phyloP scores from a whole-genome alignment of 768 basidiomycete species.

The Sarcodon aspratus region DNA sequence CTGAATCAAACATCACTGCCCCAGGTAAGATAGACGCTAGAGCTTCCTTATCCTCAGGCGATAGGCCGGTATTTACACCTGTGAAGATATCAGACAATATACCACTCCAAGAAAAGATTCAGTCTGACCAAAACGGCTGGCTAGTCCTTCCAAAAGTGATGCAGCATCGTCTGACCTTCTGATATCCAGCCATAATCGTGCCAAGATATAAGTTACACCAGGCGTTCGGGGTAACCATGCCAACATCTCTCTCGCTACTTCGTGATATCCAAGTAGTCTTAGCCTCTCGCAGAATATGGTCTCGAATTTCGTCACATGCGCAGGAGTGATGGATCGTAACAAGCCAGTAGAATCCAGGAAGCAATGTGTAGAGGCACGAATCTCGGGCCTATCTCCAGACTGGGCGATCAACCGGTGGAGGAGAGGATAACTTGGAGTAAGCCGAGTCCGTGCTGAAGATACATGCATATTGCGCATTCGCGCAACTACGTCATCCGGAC shows the following conservation, averaged over 20 bases:
- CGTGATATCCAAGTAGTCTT: slow-evolving; percentile 48
- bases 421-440: slow-evolving; percentile 47
- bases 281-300: slow-evolving; percentile 64
- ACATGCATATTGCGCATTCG: slow-evolving; percentile 71
- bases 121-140: slow-evolving; percentile 60
- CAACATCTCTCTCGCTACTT: slow-evolving; percentile 51
- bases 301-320: slow-evolving; percentile 57
- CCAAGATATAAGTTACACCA: slow-evolving; percentile 62
- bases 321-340: slow-evolving; percentile 56
- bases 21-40: slow-evolving; percentile 51
- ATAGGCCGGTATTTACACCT: slow-evolving; percentile 40
- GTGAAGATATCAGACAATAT: slow-evolving; percentile 5
- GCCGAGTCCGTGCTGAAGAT: slow-evolving; percentile 18
- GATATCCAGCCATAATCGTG: slow-evolving; percentile 51
- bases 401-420: slow-evolving; percentile 51
- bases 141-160: slow-evolving; percentile 58
- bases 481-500: slow-evolving; percentile 44
- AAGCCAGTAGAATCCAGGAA: slow-evolving; percentile 61
- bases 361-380: slow-evolving; percentile 53
- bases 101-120: neutral
- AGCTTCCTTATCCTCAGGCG: slow-evolving; percentile 52
- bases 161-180: slow-evolving; percentile 70
- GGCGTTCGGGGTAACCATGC: slow-evolving; percentile 75
- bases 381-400: slow-evolving; percentile 31
- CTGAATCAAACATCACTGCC: slow-evolving; percentile 41